Conservation (phyloP, 768 basidiomycete species). For the Russula ochroleuca region DNA sequence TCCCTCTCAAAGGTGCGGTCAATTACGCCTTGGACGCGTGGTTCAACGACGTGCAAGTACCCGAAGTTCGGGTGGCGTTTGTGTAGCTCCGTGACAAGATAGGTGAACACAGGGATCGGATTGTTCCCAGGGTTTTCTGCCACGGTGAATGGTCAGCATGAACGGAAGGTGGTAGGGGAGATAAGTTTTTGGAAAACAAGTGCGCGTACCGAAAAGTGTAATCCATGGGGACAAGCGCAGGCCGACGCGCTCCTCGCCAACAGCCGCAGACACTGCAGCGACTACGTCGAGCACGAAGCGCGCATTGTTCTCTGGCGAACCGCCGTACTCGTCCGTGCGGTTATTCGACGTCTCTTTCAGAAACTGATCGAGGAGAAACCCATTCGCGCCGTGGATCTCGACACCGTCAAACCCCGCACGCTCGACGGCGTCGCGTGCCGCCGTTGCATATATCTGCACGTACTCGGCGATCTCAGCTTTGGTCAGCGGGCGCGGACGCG, state of each 20-base stretch:
- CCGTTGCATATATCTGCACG: not conserved
- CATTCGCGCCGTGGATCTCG: constrained; percentile 37
- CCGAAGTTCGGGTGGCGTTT: constrained; percentile 40
- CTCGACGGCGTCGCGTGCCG: not conserved
- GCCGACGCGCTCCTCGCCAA: constrained; percentile 41
- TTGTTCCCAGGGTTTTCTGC: constrained; percentile 48
- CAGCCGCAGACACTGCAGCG: constrained; percentile 37
- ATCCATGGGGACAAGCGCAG: constrained; percentile 40
- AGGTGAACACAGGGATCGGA: constrained; percentile 51
- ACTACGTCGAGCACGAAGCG: constrained; percentile 45
- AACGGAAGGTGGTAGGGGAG: no score
- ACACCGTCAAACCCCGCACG: constrained; percentile 26
- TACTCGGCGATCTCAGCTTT: constrained; percentile 41
- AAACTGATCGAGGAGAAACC: constrained; percentile 42
- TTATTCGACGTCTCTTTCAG: constrained; percentile 38
- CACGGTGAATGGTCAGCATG: not conserved
- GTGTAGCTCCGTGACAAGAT: constrained; percentile 44
- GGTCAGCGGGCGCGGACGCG: not conserved
- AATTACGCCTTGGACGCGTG: constrained; percentile 24
- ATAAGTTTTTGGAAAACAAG: not conserved
- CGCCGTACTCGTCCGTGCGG: constrained; percentile 48
- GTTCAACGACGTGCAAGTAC: constrained; percentile 39
- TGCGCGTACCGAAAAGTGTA: not conserved
- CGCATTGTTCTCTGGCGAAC: constrained; percentile 44
- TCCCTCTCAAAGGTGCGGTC: constrained; percentile 15